Evolutionary conservation across 176 grass and related monocot species (phyloP).

Genomic region (Oryza australiensis): DNA sequence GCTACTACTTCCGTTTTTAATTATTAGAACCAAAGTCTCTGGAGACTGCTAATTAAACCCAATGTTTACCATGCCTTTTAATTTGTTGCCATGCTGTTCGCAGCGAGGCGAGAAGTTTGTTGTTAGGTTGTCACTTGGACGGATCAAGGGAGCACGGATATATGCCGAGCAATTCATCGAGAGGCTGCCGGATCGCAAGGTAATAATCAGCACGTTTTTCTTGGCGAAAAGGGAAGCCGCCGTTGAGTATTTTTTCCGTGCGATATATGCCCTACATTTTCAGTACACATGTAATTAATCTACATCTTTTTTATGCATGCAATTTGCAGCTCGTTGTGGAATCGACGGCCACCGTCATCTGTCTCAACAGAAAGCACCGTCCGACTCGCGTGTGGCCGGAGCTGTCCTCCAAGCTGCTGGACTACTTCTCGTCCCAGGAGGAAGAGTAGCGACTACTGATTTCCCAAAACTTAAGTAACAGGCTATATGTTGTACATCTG

Average conservation of each 20-base stretch:
- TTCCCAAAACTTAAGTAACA: background rate
- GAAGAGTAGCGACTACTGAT: background rate
- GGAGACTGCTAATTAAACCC: background rate
- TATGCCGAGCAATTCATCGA: slow-evolving; percentile 51
- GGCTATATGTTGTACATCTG: too few species aligned
- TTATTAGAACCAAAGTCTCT: too few species aligned
- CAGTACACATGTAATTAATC: background rate
- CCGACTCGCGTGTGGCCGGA: slow-evolving; percentile 58
- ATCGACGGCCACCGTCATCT: slow-evolving; percentile 48
- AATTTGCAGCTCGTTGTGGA: slow-evolving; percentile 63
- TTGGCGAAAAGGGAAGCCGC: background rate
- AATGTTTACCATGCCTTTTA: background rate
- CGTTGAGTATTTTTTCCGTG: background rate
- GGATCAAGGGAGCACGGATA: slow-evolving; percentile 48
- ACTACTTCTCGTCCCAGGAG: slow-evolving; percentile 38
- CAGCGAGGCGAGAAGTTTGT: slow-evolving; percentile 48
- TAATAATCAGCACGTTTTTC: slow-evolving; percentile 10
- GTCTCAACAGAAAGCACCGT: slow-evolving; percentile 43
- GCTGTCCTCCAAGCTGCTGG: slow-evolving; percentile 45
- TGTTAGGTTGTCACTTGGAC: slow-evolving; percentile 50
- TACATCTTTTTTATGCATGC: background rate
- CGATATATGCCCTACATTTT: background rate
- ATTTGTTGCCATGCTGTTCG: background rate
- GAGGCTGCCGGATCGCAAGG: slow-evolving; percentile 55
- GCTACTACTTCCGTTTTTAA: too few species aligned